Base-by-base conservation (phyloP, 805 yeast genomes). In the Candida ponderosae region DNA sequence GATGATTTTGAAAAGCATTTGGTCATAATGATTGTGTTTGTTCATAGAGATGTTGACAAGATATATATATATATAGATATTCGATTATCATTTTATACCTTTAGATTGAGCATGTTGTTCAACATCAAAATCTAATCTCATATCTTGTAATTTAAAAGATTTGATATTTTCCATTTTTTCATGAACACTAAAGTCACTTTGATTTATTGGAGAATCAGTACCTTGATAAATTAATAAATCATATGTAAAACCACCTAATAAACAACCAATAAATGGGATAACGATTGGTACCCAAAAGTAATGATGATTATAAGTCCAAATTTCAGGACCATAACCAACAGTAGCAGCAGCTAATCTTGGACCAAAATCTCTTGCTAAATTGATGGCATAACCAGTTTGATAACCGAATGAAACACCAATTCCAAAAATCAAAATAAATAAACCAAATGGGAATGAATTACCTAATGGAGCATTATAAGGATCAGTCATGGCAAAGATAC, bases 341-440 rank as follows among this genome's bases (percentile, higher is more conserved):
- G 70, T 56, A 29, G 61, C 59, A 16, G 74, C 54, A 27, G 74
- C 74, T 30, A 73, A 48, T 46, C 79, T 57, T 39, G 79, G 79
- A 17, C 71, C 75, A 35, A 72, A 59, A 54, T 73, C 79, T 56
- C 79, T 68, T 24, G 77, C 77, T 39, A 66, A 56, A 54, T 73
- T 73, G 48, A 73, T 54, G 30, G 77, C 78, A 46, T 68, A 69
- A 16, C 76, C 76, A n/a, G 79, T 72, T 48, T 68, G 69, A 51
- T 60, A 68, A 33, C 76, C 73, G 43, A 66, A 59, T 10, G 72
- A 53, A n/a, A 70, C 59, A 49, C 74, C 76, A 33, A 72, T 48
- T 33, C 64, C 63, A 39, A 54, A 63, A 35, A 73, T 64, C 42
- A 70, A 52, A 33, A 73, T 45, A 41, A 68, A 68, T 26, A 73